phyloP scores from a whole-genome alignment of 148 eudicot species.

The Rhododendron ovatum region DNA sequence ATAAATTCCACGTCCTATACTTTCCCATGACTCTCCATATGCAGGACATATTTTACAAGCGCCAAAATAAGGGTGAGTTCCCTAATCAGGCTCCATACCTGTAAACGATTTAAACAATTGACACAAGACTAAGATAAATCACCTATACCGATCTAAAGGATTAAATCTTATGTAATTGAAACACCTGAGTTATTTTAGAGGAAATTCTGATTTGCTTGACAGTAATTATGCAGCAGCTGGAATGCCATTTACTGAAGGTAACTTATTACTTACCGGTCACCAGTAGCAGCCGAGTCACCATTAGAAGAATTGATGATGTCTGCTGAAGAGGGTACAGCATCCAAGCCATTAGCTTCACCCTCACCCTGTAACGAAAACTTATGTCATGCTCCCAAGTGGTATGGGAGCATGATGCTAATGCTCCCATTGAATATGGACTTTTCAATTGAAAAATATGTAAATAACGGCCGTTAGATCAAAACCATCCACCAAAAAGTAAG shows the following conservation, averaged over 20 bases:
- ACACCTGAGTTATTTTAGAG: neutral
- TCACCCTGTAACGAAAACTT: neutral
- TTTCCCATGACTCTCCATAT: neutral
- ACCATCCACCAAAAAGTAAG: no score
- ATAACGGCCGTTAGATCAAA: no score
- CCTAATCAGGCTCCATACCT: conserved; percentile 10
- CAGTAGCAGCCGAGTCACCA: conserved; percentile 20
- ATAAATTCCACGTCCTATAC: neutral
- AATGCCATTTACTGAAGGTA: neutral
- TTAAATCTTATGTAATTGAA: neutral
- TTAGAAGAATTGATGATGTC: conserved; percentile 16
- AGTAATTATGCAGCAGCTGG: neutral
- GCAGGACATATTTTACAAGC: neutral
- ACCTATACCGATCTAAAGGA: neutral
- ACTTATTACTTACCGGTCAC: conserved; percentile 13
- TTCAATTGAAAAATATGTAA: no score
- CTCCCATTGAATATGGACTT: no score
- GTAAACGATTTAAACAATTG: neutral
- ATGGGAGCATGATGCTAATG: no score
- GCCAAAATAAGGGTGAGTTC: neutral
- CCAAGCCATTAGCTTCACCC: conserved; percentile 17
- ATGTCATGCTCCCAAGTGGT: no score
- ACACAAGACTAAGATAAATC: neutral
- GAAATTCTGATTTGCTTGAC: neutral
- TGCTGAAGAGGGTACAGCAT: conserved; percentile 17